phyloP scores from a whole-genome alignment of 352 stramenopile species.

The Elongisporangium undulatum region DNA sequence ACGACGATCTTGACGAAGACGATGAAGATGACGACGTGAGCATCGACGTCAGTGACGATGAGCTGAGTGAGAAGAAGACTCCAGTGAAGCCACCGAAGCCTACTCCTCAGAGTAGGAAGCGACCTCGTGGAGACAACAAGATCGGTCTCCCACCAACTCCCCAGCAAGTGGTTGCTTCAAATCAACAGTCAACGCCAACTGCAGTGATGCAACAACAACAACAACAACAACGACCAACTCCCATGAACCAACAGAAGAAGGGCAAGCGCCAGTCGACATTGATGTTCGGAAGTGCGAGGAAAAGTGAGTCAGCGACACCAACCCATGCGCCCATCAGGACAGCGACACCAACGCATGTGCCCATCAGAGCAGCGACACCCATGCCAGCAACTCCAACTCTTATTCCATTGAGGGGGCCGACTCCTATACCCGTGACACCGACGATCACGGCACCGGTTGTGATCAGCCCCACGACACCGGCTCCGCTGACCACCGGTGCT shows the following conservation, averaged over 20 bases:
- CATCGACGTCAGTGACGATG: conserved; percentile 13
- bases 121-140: background rate
- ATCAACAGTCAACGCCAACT: background rate
- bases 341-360: background rate
- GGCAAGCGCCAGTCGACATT: conserved; percentile 6
- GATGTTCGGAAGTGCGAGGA: conserved; percentile 8
- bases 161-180: background rate
- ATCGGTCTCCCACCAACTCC: background rate
- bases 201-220: background rate
- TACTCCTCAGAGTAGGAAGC: background rate
- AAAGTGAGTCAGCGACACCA: background rate
- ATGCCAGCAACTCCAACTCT: too few species aligned
- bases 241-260: conserved; percentile 5
- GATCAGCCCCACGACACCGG: background rate
- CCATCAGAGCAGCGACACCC: background rate
- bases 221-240: background rate
- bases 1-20: conserved; percentile 15
- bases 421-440: too few species aligned
- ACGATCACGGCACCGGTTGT: background rate
- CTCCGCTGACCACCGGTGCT: background rate
- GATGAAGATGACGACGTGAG: conserved; percentile 28
- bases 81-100: background rate
- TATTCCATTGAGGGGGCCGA: too few species aligned
- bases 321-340: background rate
- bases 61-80: conserved; percentile 1